Base-by-base conservation (phyloP, 208 protist genomes). In the Balamuthia mandrillaris region DNA sequence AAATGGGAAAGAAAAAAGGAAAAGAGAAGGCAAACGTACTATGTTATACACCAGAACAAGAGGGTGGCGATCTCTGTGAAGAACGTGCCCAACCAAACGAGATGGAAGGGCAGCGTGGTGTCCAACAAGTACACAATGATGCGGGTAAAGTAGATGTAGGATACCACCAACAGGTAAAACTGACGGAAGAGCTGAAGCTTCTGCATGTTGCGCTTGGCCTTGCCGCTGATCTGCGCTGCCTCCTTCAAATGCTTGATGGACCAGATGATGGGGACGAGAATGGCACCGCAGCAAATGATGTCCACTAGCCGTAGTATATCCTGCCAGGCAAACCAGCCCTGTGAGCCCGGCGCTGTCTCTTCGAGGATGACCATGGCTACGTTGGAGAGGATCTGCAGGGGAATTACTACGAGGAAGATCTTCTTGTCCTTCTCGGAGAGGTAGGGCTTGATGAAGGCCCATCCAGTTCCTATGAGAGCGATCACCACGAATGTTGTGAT, bases 91-190 rank as follows among this genome's bases (percentile, higher is more conserved):
- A 77, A 41, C 66, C 66, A 77, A 33, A 54, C 45, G 33, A 41
- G 49, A 24, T 77, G 66, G 45, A 52, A 77, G 66, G 29, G 66
- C 29, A 77, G 66, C 29, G 66, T 77, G 29, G 66, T 41, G 49
- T 77, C 66, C 14, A 77, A 41, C 66, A 77, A 77, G 66, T 41
- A 77, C 29, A 96, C 63, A 44, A 96, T 86, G 78, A 96, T 95
- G 42, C 94, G 87, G 27, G 93, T 95, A 70, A 95, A 94, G 86
- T 96, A 96, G 29, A 96, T 87, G 87, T 95, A 96, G 24, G 83
- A 81, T 31, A 96, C 87, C 16, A 95, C 86, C 42, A 91, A 41
- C 21, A 95, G 61, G 87, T 96, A 96, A 84, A 95, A 96, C 42
- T 90, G 84, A 33, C 93, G 88, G 86, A 96, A 96, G 49, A 94